A percentile compares a stretch with the other conserved stretches of the same genome.
phyloP scores from a whole-genome alignment of 2,329 filamentous ascomycete species.

The Albophoma yamanashiensis region DNA sequence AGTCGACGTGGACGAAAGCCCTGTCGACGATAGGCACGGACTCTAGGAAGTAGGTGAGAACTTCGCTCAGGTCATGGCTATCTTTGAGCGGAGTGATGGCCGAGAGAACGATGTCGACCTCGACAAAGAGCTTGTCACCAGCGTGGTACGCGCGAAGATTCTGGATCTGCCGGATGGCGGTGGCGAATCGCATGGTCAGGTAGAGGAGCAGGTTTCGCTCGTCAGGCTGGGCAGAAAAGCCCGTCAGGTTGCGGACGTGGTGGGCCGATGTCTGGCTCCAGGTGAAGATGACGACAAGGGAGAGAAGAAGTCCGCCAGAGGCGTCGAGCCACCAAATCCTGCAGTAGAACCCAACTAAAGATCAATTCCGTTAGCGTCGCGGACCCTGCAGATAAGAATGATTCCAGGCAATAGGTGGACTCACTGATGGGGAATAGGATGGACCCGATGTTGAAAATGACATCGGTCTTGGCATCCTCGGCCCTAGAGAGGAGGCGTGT shows the following conservation, averaged over 20 bases:
- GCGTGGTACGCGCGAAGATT: slow-evolving; percentile 77
- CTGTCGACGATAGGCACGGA: slow-evolving; percentile 70
- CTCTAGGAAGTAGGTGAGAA: slow-evolving; percentile 74
- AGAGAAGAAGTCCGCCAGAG: slow-evolving; percentile 68
- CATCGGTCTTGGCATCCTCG: slow-evolving; percentile 54
- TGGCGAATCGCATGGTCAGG: slow-evolving; percentile 87
- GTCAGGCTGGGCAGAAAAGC: slow-evolving; percentile 67
- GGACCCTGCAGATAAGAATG: too few relatives aligned
- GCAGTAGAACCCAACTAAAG: slow-evolving; percentile 58
- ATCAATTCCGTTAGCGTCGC: background rate
- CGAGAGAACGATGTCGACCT: slow-evolving; percentile 74
- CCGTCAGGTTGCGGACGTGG: slow-evolving; percentile 73
- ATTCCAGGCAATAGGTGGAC: slow-evolving; percentile 9
- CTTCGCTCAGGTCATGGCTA: slow-evolving; percentile 69
- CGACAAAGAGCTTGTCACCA: slow-evolving; percentile 74
- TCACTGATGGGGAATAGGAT: slow-evolving; percentile 71
- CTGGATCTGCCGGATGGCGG: slow-evolving; percentile 76
- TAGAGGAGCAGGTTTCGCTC: slow-evolving; percentile 81
- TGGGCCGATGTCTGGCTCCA: slow-evolving; percentile 65
- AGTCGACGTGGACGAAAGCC: slow-evolving; percentile 59
- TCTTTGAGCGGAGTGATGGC: slow-evolving; percentile 66
- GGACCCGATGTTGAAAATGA: slow-evolving; percentile 84
- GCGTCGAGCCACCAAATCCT: slow-evolving; percentile 77
- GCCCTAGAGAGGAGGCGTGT: slow-evolving; percentile 21
- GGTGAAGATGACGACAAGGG: slow-evolving; percentile 66